Evolutionary conservation across 2,329 filamentous ascomycete species (phyloP), one percentile per base, ranked within the genome.

Genomic region (Aureobasidium sp.): DNA sequence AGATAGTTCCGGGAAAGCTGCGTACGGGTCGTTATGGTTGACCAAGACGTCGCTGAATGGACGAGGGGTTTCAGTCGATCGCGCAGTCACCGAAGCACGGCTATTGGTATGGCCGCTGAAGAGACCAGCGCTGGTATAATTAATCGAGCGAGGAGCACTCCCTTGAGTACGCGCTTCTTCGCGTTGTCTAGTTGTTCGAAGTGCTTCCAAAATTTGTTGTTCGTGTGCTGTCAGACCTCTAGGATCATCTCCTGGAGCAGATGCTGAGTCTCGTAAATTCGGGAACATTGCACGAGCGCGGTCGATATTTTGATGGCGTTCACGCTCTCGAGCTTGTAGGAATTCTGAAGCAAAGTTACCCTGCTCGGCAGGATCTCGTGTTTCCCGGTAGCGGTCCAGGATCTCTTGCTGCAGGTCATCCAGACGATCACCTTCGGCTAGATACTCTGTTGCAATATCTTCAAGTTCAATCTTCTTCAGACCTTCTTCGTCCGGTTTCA

Each of bases 381-480:
- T 70, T 24, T 74, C 70, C 39, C 74, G 72, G 64, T 79, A 79
- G 65, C 72, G 74, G 66, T 73, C 74, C 61, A 76, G 76, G 65
- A 75, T 75, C 51, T 75, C 77, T 66, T 69, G 73, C 72, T 75
- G 80, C 71, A 68, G 79, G 72, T 71, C 76, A 74, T 72, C 75
- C 61, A 83, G 79, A 56, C 82, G 73, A 41, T 83, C 75, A 34
- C 48, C 26, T 24, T 56, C 43, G 7, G 27, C n/a, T 29, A 20
- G 2, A 39, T 56, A 32, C 13, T 62, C 51, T 20, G 39, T 4
- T 6, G 66, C 64, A n/a, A 69, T 51, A 17, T 70, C 69, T 29
- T 82, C 79, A 13, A 87, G 78, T 48, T 79, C 76, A 20, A 87
- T 71, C 63, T 82, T 81, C 61, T 84, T 79, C 55, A 85, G 81